phyloP scores from a whole-genome alignment of 805 yeast genomes.

The Schwanniomyces polymorphus region DNA sequence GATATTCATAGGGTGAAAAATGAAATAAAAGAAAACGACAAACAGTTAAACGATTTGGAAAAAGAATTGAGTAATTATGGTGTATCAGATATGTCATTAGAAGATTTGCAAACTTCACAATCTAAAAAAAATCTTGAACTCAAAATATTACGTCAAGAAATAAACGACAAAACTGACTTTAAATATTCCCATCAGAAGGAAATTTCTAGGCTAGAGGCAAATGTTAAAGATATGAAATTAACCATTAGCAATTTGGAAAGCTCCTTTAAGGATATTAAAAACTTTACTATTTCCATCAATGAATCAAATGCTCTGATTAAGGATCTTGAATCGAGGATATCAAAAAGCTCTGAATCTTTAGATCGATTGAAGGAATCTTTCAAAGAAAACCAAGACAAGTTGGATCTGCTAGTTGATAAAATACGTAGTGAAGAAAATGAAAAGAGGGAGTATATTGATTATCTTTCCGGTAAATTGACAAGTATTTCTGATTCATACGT shows the following conservation, averaged over 20 bases:
- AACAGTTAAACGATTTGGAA: conserved; percentile 23
- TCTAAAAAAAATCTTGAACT: conserved; percentile 36
- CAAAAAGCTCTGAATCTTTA: neutral
- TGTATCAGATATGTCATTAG: conserved; percentile 32
- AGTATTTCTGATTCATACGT: conserved; percentile 4
- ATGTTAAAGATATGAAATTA: conserved; percentile 53
- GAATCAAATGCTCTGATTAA: conserved; percentile 26
- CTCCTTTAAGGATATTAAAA: conserved; percentile 47
- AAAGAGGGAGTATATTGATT: neutral
- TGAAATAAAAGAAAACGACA: conserved; percentile 26
- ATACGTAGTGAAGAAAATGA: neutral
- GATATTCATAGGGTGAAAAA: conserved; percentile 33
- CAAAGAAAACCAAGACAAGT: conserved; percentile 1
- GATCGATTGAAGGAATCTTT: conserved; percentile 4
- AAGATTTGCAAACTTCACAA: conserved; percentile 48
- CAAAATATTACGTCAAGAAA: conserved; percentile 36
- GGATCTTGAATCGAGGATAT: conserved; percentile 8
- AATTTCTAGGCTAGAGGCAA: conserved; percentile 45
- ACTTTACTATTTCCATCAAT: conserved; percentile 35
- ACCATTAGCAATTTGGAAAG: conserved; percentile 53
- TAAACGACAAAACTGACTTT: conserved; percentile 32
- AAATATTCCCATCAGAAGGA: conserved; percentile 48
- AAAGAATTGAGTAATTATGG: conserved; percentile 41
- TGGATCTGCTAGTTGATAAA: neutral
- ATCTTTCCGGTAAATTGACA: neutral